Evolutionary conservation across 768 basidiomycete species (phyloP).

Genomic region (Bullera alba): DNA sequence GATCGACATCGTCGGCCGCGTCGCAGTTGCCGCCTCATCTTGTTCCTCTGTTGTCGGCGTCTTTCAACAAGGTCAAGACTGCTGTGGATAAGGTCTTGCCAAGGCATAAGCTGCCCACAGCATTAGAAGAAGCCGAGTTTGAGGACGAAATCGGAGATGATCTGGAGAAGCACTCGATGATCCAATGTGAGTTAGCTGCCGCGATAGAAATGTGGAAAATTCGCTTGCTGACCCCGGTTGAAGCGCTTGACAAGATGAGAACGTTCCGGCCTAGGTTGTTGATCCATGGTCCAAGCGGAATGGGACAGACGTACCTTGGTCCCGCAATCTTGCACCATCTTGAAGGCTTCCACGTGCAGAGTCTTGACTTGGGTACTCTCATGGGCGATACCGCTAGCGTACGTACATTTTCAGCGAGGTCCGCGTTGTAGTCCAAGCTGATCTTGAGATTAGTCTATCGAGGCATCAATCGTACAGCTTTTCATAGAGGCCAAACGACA

Average conservation of each 20-base stretch:
- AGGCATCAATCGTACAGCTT: slow-evolving; percentile 87
- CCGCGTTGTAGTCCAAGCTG: not conserved
- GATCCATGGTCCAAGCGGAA: slow-evolving; percentile 70
- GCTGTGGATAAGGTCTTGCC: slow-evolving; percentile 73
- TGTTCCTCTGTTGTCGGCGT: slow-evolving; percentile 62
- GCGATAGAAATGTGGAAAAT: not conserved
- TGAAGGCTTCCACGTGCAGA: slow-evolving; percentile 93
- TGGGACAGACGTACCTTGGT: slow-evolving; percentile 87
- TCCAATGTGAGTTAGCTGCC: slow-evolving; percentile 60
- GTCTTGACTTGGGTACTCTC: slow-evolving; percentile 78
- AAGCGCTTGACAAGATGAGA: slow-evolving; percentile 85
- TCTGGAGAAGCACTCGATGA: slow-evolving; percentile 76
- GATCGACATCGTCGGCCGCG: slow-evolving; percentile 80
- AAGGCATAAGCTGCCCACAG: slow-evolving; percentile 67
- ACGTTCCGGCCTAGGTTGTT: slow-evolving; percentile 83
- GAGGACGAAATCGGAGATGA: slow-evolving; percentile 76
- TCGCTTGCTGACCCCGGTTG: not conserved
- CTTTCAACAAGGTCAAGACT: slow-evolving; percentile 64
- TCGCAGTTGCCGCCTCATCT: slow-evolving; percentile 78
- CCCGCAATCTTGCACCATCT: slow-evolving; percentile 86
- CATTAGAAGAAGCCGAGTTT: slow-evolving; percentile 90
- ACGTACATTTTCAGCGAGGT: slow-evolving; percentile 37
- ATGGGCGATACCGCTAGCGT: slow-evolving; percentile 85
- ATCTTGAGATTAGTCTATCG: slow-evolving; percentile 57
- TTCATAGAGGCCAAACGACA: slow-evolving; percentile 96